Evolutionary conservation across 2,329 filamentous ascomycete species (phyloP), one percentile per base, ranked within the genome.

Genomic region (Corniculantispora saksenae): DNA sequence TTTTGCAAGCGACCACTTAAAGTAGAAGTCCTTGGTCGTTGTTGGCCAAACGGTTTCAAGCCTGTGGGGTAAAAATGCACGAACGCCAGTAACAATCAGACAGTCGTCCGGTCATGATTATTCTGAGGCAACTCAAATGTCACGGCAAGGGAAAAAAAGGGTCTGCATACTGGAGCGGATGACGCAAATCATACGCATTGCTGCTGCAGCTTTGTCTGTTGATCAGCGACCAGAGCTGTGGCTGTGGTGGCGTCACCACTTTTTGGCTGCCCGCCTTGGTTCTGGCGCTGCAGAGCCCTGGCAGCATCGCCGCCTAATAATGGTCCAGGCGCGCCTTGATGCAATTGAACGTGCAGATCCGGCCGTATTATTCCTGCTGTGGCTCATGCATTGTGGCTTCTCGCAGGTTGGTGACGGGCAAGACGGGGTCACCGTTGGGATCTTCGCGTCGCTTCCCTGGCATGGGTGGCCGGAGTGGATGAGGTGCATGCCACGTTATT

Each of bases 211-310:
- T 40, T 47, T 19, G 32, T 53, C 10, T 29, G 38, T 12, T 27
- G 38, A 60, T 51, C 57, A 51, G n/a, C 47, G 45, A 38, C 35
- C 7, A 25, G 40, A n/a, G 51, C n/a, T 66, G 69, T 71, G 69
- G 69, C 70, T 69, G 68, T 70, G 67, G 68, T 73, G 71, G 71
- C 72, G 70, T 64, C 13, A 72, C 68, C 69, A 72, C 55, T 62
- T 35, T 48, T 29, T 13, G 7, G 4, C 19, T 19, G 21, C 27
- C 43, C 56, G 60, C 60, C 60, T 62, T 62, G 60, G 12, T 62
- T 62, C 40, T 62, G 5, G n/a, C 19, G 8, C 10, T 13, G 50
- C 48, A 54, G 7, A 50, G 29, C 57, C 38, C 32, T 35, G 56
- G 13, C 56, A 35, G 25, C 27, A n/a, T 25, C 45, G n/a, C 47